Evolutionary conservation across 2,329 filamentous ascomycete species (phyloP).

Genomic region (Zelopaecilomyces penicillatus): DNA sequence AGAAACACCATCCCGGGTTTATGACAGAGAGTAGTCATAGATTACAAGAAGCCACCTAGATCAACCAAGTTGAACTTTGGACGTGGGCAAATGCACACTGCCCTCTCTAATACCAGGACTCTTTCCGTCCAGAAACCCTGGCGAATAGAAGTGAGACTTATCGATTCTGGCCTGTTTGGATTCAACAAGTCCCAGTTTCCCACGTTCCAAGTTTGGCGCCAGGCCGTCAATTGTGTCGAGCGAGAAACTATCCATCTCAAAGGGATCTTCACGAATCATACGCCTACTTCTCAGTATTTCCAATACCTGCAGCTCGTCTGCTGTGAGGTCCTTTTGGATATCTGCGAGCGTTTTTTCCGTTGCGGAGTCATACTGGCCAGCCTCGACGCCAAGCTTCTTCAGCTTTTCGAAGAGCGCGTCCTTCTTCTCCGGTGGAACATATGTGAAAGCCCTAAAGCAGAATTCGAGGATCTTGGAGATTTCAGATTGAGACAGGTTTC

Average conservation of each 20-base stretch:
- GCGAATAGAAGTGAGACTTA: conserved; percentile 2
- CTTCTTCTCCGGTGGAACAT: conserved; percentile 10
- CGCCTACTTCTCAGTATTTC: conserved; percentile 20
- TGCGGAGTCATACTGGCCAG: background rate
- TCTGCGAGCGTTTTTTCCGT: conserved; percentile 1
- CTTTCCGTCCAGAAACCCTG: conserved; percentile 2
- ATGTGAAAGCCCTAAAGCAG: conserved; percentile 22
- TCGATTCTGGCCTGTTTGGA: conserved; percentile 7
- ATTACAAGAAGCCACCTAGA: too few relatives aligned
- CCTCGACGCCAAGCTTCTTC: conserved; percentile 1
- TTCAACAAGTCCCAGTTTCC: background rate
- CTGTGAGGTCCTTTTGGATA: conserved; percentile 10
- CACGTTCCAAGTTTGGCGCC: conserved; percentile 9
- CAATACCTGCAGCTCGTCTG: conserved; percentile 18
- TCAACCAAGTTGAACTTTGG: conserved; percentile 1
- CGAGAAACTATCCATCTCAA: conserved; percentile 25
- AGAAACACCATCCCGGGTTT: too few relatives aligned
- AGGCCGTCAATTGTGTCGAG: conserved; percentile 17
- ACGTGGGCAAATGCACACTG: conserved; percentile 3
- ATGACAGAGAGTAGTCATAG: too few relatives aligned
- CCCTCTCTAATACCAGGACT: conserved; percentile 1
- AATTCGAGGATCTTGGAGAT: conserved; percentile 25
- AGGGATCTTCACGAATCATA: conserved; percentile 22
- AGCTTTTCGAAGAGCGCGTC: conserved; percentile 11
- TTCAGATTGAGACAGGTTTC: conserved; percentile 21